Base-by-base conservation (phyloP, 2,329 filamentous ascomycete genomes). In the Ceratocystis ficicola region DNA sequence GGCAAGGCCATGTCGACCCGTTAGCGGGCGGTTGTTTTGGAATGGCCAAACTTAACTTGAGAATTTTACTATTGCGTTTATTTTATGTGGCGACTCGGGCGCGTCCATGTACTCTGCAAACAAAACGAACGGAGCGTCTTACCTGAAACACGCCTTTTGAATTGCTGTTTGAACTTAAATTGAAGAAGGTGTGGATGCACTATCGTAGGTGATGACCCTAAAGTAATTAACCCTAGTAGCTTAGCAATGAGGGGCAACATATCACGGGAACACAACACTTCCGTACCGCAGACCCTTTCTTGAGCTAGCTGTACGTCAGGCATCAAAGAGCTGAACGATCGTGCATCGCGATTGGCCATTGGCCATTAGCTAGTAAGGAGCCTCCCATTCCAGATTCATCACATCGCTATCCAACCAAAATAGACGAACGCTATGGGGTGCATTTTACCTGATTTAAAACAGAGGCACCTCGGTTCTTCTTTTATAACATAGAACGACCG, bases 1-100 rank as follows among this genome's bases (percentile, higher is more conserved):
- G 8, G 62, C 20, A 62, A 68, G 2, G 69, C 68, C 1, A 65
- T 71, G n/a, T 61, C 68, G 2, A 66, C 73, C 20, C 73, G 70
- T 61, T 74, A 67, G 36, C 12, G 36, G 66, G 22, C 44, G n/a
- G n/a, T 5, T 32, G 30, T 25, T 28, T 22, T 52, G 20, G 8
- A 17, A 15, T 48, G 12, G 8, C 52, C 7, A 63, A 10, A 30
- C 41, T 30, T n/a, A 32, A 5, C 8, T 48, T 62, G n/a, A 15
- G 17, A 41, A 12, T 32, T n/a, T 36, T 7, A 7, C 12, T 5
- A n/a, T 10, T n/a, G 20, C 28, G 3, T 28, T 8, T 15, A n/a
- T 22, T 36, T 12, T 2, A 6, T 52, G 10, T 52, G 48, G 48
- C 15, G 22, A 25, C 25, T 15, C 25, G 22, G 22, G 25, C 15